These are phyloP conservation scores for Peltaster fructicola DNA, from an alignment of 2,329 filamentous ascomycete genomes.

Conservation along the genomic window DNA sequence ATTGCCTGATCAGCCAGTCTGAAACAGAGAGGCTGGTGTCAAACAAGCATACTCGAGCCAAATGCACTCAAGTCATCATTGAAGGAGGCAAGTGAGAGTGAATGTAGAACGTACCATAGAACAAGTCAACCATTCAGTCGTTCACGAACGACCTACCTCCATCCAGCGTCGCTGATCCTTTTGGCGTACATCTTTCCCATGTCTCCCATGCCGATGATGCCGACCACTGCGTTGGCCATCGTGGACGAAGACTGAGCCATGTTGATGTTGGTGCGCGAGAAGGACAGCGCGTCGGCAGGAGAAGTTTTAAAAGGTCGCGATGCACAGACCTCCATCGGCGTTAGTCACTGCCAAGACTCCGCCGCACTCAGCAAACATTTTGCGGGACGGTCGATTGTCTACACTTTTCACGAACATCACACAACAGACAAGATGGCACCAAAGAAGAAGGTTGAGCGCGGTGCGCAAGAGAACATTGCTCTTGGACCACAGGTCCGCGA, in stretches of 20 bases:
- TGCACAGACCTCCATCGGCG: too few relatives aligned
- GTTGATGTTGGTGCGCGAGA: neutral
- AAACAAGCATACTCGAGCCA: constrained; percentile 91
- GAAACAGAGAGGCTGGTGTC: constrained; percentile 54
- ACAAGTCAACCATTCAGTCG: too few relatives aligned
- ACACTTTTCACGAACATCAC: constrained; percentile 4
- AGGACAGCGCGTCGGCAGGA: too few relatives aligned
- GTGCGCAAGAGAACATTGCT: constrained; percentile 89
- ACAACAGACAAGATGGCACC: constrained; percentile 54
- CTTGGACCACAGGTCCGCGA: constrained; percentile 93
- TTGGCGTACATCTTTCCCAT: constrained; percentile 99
- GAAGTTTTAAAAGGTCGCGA: too few relatives aligned
- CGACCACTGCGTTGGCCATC: constrained; percentile 58
- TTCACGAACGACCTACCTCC: constrained; percentile 60
- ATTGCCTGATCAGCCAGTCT: constrained; percentile 36
- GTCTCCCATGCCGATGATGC: constrained; percentile 96
- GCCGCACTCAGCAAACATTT: too few relatives aligned
- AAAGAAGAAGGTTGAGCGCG: constrained; percentile 71
- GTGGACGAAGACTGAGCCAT: constrained; percentile 15
- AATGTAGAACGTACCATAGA: constrained; percentile 19
- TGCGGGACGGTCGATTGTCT: too few relatives aligned
- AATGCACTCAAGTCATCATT: constrained; percentile 99
- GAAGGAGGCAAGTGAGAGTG: constrained; percentile 13
- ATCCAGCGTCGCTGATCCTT: constrained; percentile 74
- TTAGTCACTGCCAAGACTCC: too few relatives aligned